Percentiles rank a stretch among this genome's conserved stretches.
Evolutionary conservation across 352 stramenopile genomes (phyloP).

Genomic region (Phytophthora tentaculata): DNA sequence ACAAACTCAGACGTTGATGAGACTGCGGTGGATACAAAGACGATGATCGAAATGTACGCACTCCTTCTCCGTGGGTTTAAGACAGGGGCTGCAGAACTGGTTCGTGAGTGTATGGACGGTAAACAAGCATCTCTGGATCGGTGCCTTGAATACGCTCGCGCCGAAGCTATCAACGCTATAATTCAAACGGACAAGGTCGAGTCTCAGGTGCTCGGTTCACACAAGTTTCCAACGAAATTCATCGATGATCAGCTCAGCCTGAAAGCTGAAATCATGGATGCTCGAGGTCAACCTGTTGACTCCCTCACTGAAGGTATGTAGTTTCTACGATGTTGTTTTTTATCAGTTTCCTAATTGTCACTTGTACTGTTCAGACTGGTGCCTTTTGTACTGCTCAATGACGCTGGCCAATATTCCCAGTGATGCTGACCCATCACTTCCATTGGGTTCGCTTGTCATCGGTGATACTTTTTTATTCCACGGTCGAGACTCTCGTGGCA

Average conservation of each 20-base stretch:
- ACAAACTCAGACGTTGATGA: constrained; percentile 14
- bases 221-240: constrained; percentile 32
- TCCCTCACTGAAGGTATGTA: constrained; percentile 27
- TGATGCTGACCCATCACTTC: constrained; percentile 15
- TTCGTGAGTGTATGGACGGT: constrained; percentile 22
- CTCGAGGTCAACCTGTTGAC: constrained; percentile 38
- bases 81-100: constrained; percentile 16
- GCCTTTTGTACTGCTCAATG: constrained; percentile 61
- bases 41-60: constrained; percentile 38
- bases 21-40: constrained; percentile 28
- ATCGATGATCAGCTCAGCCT: constrained; percentile 49
- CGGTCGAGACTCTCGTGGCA: constrained; percentile 1
- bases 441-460: constrained; percentile 57
- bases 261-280: constrained; percentile 50
- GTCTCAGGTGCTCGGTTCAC: constrained; percentile 28
- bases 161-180: constrained; percentile 25
- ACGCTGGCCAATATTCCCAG: constrained; percentile 46
- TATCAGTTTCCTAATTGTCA: background rate
- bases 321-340: background rate
- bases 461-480: constrained; percentile 64
- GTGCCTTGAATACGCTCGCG: constrained; percentile 27
- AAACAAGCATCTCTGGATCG: constrained; percentile 26
- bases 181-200: constrained; percentile 23
- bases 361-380: constrained; percentile 45
- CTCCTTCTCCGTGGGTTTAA: constrained; percentile 54